Evolutionary conservation across 345 rosid species (phyloP).

Genomic region (Rhodomyrtus tomentosa): DNA sequence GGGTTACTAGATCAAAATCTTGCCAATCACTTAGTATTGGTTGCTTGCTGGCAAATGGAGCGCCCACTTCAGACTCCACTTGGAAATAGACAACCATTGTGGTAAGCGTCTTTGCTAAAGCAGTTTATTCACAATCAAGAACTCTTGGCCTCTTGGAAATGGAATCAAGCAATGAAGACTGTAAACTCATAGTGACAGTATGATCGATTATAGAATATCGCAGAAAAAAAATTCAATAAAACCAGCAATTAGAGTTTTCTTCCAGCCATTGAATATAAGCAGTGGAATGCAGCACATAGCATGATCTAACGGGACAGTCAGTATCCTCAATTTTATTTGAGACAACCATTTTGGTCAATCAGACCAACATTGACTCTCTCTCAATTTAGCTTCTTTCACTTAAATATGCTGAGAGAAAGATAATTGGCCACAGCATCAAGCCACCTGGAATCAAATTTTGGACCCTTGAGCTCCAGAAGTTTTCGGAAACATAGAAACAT

Average conservation of each 20-base stretch:
- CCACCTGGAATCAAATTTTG: not conserved
- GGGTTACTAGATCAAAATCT: not conserved
- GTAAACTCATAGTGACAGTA: not conserved
- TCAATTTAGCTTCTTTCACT: not conserved
- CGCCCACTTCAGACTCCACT: slow-evolving; percentile 19
- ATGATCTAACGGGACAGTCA: not conserved
- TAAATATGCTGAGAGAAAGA: not conserved
- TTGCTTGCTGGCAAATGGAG: slow-evolving; percentile 54
- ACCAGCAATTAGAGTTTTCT: not conserved
- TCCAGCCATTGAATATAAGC: not conserved
- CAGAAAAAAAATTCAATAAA: not conserved
- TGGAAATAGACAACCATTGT: slow-evolving; percentile 32
- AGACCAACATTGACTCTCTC: not conserved
- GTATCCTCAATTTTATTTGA: not conserved
- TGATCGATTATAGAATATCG: not conserved
- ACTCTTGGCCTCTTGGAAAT: not conserved
- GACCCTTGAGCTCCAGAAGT: not conserved
- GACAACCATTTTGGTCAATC: not conserved
- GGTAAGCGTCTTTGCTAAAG: not conserved
- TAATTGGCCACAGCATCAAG: not conserved
- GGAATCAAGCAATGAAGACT: not conserved
- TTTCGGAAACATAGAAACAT: not conserved
- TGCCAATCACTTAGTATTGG: slow-evolving; percentile 16
- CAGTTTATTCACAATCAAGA: not conserved
- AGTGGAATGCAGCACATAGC: not conserved